Evolutionary conservation across 2,329 filamentous ascomycete genomes (phyloP).

Genomic region (Sporothrix variecibatus): DNA sequence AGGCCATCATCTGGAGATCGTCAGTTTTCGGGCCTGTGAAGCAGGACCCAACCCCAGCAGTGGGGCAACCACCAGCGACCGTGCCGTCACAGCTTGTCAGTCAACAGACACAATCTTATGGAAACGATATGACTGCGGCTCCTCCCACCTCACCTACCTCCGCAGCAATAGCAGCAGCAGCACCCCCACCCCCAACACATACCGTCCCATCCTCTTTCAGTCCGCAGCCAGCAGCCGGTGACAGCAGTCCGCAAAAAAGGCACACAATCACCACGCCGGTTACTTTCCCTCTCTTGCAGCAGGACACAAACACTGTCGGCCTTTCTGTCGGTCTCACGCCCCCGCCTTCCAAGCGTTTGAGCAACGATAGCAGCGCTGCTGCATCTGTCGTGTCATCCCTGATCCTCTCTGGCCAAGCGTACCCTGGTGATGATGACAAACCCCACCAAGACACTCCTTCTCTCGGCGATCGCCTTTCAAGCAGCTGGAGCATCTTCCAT

Average conservation of each 20-base stretch:
- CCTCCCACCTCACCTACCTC: neutral
- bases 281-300: slow-evolving; percentile 21
- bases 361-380: slow-evolving; percentile 24
- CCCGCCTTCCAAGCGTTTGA: neutral
- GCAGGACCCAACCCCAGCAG: neutral
- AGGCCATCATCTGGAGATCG: slow-evolving; percentile 34
- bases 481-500: slow-evolving; percentile 32
- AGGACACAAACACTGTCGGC: slow-evolving; percentile 21
- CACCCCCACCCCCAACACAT: neutral
- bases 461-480: slow-evolving; percentile 30
- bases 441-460: slow-evolving; percentile 27
- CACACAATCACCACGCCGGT: slow-evolving; percentile 26
- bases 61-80: neutral
- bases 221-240: neutral
- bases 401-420: neutral
- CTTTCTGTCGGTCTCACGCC: slow-evolving; percentile 18
- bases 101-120: neutral
- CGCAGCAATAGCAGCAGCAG: too few species aligned
- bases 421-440: slow-evolving; percentile 14
- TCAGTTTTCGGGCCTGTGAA: neutral
- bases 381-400: slow-evolving; percentile 19
- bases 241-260: neutral
- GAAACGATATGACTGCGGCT: neutral
- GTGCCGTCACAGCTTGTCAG: neutral
- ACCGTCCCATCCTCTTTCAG: neutral